These are phyloP conservation scores for Dendrostoma leiphaemia DNA, from an alignment of 2,329 filamentous ascomycete genomes.

Conservation along the genomic window DNA sequence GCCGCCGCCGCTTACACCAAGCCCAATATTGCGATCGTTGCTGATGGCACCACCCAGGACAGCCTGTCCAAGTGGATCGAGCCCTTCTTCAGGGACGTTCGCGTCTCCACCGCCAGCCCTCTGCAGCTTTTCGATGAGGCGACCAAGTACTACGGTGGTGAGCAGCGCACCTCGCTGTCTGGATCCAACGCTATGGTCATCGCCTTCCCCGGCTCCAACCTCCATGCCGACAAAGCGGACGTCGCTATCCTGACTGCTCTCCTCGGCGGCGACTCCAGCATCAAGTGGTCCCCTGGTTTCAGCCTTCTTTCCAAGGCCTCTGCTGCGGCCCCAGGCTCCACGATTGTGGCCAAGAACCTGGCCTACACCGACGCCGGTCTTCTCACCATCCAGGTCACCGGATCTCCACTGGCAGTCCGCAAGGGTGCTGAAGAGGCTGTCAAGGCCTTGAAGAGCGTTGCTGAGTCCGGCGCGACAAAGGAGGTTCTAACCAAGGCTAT, in stretches of 20 bases:
- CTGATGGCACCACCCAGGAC: conserved; percentile 76
- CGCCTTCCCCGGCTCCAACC: conserved; percentile 87
- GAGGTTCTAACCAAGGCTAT: conserved; percentile 91
- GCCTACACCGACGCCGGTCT: conserved; percentile 95
- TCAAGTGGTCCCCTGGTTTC: conserved; percentile 97
- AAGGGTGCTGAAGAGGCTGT: conserved; percentile 74
- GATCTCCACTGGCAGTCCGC: conserved; percentile 69
- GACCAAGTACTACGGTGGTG: conserved; percentile 89
- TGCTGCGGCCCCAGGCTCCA: conserved; percentile 62
- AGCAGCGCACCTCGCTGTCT: conserved; percentile 80
- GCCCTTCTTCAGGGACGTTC: conserved; percentile 81
- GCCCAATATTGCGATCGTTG: conserved; percentile 86
- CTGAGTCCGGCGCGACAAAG: conserved; percentile 70
- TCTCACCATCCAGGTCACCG: conserved; percentile 77
- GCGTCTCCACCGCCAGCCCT: conserved; percentile 51
- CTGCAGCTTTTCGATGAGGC: conserved; percentile 58
- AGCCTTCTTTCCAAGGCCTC: conserved; percentile 82
- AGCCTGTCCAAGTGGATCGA: conserved; percentile 86
- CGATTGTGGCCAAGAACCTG: conserved; percentile 71
- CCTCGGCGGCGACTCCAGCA: conserved; percentile 83
- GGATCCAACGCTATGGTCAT: conserved; percentile 77
- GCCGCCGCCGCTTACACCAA: conserved; percentile 80
- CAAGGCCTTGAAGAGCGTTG: conserved; percentile 78
- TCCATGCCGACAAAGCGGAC: conserved; percentile 82
- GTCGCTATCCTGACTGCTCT: conserved; percentile 82